A percentile compares a stretch with the other conserved stretches of the same genome.
Conservation (phyloP, 805 yeast genomes). For the Candida insectorum region DNA sequence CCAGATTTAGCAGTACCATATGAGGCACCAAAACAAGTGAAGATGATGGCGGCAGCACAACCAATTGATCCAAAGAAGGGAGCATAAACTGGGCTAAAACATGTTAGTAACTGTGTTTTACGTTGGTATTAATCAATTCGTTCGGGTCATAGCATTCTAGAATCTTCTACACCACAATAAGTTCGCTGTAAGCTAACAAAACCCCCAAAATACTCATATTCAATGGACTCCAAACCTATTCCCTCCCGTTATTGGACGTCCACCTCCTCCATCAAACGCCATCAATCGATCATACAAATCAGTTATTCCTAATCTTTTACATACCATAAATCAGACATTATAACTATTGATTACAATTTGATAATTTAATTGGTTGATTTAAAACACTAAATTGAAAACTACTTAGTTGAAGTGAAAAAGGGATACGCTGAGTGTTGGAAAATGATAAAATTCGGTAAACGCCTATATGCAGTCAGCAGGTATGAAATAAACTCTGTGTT, state of each 20-base stretch:
- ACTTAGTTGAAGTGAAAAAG: constrained; percentile 1
- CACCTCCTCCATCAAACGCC: no score
- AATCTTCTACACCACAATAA: neutral
- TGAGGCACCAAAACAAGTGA: constrained; percentile 98
- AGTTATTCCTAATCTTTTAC: constrained; percentile 34
- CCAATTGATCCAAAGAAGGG: constrained; percentile 99
- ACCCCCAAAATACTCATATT: no score
- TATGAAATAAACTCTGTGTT: constrained; percentile 1
- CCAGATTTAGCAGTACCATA: constrained; percentile 99
- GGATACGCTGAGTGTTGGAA: constrained; percentile 9
- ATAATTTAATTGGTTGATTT: neutral
- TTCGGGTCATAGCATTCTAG: neutral
- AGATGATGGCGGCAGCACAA: constrained; percentile 98
- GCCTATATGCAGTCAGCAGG: constrained; percentile 7
- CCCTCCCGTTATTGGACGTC: no score
- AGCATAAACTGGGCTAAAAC: constrained; percentile 67
- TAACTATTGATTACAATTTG: constrained; percentile 1
- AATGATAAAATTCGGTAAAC: constrained; percentile 8
- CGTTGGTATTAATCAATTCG: neutral
- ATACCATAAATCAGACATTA: constrained; percentile 75
- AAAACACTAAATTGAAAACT: neutral
- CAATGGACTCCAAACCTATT: no score
- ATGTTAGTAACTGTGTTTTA: constrained; percentile 22
- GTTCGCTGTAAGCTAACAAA: neutral
- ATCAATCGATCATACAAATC: no score